Base-by-base conservation (phyloP, 495 filamentous ascomycete genomes). In the Annulohypoxylon stygium region DNA sequence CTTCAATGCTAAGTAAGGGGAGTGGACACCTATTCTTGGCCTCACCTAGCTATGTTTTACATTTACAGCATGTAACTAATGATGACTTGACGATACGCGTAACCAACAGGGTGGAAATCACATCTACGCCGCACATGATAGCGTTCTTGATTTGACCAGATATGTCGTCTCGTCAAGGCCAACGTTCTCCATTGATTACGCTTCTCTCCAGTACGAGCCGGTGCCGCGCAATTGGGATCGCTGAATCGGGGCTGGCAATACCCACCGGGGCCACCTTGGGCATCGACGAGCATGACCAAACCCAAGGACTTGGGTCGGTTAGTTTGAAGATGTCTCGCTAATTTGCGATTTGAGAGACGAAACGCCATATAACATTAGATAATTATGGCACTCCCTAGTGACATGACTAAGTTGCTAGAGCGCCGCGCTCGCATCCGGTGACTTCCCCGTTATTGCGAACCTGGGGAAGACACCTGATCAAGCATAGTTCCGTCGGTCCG, bases 281-380 rank as follows among this genome's bases (percentile, higher is more conserved):
- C 36, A 33, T 60, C 25, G 34, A 48, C 25, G 34, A 34, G 23
- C 34, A 26, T 36, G 45, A 30, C 54, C 54, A 30, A 71, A 25
- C 23, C 69, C 69, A 65, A 60, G 51, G 61, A 41, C 55, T 54
- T 47, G 69, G 61, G 69, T 66, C 62, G 45, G 58, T 20, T 43
- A 50, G 5, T 61, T 34, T 12, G 57, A 30, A 43, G 4, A 47
- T 53, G 18, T 60, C 16, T 12, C 14, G 43, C 51, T 33, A 45
- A 60, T 37, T 34, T 41, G 30, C 41, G 26, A 51, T 34, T n/a
- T n/a, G 60, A 51, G 43, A 45, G 10, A 41, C 58, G 14, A 47
- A 16, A 37, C 53, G 33, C 57, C 18, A 60, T 26, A 20, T 26
- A 14, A 58, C 37, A 57, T 34, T 16, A 57, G 20, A 55, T 12